Evolutionary conservation across 371 early-diverging fungal genomes (phyloP).

Genomic region (Circinella umbellata): DNA sequence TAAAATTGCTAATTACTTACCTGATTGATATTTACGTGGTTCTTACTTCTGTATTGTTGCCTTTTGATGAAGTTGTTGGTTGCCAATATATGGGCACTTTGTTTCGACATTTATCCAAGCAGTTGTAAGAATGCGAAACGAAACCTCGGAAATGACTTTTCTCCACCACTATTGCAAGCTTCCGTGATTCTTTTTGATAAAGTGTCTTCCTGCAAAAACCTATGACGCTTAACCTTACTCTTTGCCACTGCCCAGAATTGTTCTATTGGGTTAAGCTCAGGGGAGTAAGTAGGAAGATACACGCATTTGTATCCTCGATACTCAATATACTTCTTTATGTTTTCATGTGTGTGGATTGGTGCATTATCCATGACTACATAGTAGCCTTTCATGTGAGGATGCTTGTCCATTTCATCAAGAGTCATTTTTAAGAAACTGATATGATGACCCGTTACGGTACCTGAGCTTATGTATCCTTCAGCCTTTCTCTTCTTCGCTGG

Average conservation of each 20-base stretch:
- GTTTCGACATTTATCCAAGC: too few species aligned
- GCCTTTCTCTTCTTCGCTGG: constrained; percentile 1
- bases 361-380: constrained; percentile 18
- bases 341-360: constrained; percentile 25
- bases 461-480: constrained; percentile 10
- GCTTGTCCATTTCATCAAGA: constrained; percentile 16
- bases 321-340: constrained; percentile 28
- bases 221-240: too few species aligned
- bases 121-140: too few species aligned
- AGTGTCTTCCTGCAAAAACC: too few species aligned
- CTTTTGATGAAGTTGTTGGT: too few species aligned
- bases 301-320: constrained; percentile 16
- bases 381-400: constrained; percentile 7
- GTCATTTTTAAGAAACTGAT: constrained; percentile 1
- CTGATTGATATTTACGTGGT: too few species aligned
- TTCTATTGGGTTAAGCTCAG: background rate
- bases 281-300: constrained; percentile 16
- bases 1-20: too few species aligned
- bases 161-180: too few species aligned
- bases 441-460: constrained; percentile 16
- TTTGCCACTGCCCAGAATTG: background rate
- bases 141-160: too few species aligned
- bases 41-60: too few species aligned
- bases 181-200: too few species aligned
- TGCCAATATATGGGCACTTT: too few species aligned